A percentile compares a stretch with the other conserved stretches of the same genome.
Evolutionary conservation across 2,329 filamentous ascomycete species (phyloP).

Genomic region (Stemphylium vesicarium): DNA sequence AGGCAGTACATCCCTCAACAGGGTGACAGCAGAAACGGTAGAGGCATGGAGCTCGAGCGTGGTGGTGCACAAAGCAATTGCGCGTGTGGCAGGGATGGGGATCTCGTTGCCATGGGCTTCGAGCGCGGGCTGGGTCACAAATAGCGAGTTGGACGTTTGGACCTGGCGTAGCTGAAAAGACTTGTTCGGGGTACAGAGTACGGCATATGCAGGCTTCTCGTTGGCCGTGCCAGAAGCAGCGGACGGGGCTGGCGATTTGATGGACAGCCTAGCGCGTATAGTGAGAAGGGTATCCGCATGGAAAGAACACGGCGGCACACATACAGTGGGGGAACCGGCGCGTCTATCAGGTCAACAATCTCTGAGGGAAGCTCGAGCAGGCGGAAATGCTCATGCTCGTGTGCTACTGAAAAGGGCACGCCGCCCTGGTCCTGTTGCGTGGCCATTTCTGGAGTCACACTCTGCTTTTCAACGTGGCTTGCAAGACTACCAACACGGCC

Average conservation of each 20-base stretch:
- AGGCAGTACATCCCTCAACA: conserved; percentile 49
- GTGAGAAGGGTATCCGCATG: conserved; percentile 31
- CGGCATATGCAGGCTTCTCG: conserved; percentile 55
- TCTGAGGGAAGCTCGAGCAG: conserved; percentile 67
- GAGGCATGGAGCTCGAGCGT: conserved; percentile 52
- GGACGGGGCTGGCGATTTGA: conserved; percentile 43
- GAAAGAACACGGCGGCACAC: conserved; percentile 30
- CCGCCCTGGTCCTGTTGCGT: conserved; percentile 50
- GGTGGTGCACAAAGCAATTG: conserved; percentile 53
- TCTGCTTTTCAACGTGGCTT: neutral
- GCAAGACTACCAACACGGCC: neutral
- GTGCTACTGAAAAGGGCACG: conserved; percentile 53
- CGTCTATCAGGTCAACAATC: conserved; percentile 60
- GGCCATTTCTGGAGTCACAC: conserved; percentile 40
- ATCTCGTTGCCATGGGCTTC: conserved; percentile 45
- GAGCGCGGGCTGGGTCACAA: conserved; percentile 57
- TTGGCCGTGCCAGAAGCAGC: conserved; percentile 23
- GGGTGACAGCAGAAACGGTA: conserved; percentile 42
- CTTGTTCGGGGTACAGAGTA: conserved; percentile 64
- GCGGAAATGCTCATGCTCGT: conserved; percentile 60
- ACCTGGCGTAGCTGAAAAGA: conserved; percentile 69
- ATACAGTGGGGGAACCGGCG: conserved; percentile 53
- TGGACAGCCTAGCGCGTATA: conserved; percentile 39
- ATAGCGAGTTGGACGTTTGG: conserved; percentile 69
- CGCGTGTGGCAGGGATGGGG: conserved; percentile 45